A percentile compares a stretch with the other conserved stretches of the same genome.
These are phyloP conservation scores for Plasmodium knowlesi DNA, from an alignment of 169 alveolate genomes.

Conservation along the genomic window DNA sequence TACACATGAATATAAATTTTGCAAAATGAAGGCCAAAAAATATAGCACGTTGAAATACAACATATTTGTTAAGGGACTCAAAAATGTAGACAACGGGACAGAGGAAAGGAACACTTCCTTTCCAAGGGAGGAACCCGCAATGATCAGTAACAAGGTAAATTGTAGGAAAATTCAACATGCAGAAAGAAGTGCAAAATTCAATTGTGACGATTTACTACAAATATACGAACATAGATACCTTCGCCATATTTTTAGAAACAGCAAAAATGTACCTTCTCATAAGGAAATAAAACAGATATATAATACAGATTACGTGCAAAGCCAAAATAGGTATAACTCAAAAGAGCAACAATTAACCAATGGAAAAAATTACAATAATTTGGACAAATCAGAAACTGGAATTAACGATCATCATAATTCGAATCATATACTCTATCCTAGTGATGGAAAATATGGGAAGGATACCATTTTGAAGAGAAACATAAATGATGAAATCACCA, in stretches of 20 bases:
- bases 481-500: background rate
- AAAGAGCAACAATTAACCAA: background rate
- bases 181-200: background rate
- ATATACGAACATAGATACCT: slow-evolving; percentile 67
- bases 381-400: background rate
- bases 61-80: background rate
- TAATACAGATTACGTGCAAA: background rate
- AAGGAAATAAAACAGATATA: background rate
- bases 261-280: background rate
- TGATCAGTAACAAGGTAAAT: background rate
- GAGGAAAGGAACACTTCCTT: background rate
- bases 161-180: background rate
- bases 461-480: background rate
- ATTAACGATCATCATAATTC: background rate
- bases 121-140: slow-evolving; percentile 3
- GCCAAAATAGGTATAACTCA: background rate
- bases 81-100: background rate
- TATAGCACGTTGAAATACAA: slow-evolving; percentile 12
- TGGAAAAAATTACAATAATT: background rate
- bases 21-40: background rate
- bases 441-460: background rate
- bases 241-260: slow-evolving; percentile 18
- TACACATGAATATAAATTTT: background rate
- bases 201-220: slow-evolving; percentile 53
- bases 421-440: background rate